phyloP scores from a whole-genome alignment of 306 rosid species.

The Vigna radiata region DNA sequence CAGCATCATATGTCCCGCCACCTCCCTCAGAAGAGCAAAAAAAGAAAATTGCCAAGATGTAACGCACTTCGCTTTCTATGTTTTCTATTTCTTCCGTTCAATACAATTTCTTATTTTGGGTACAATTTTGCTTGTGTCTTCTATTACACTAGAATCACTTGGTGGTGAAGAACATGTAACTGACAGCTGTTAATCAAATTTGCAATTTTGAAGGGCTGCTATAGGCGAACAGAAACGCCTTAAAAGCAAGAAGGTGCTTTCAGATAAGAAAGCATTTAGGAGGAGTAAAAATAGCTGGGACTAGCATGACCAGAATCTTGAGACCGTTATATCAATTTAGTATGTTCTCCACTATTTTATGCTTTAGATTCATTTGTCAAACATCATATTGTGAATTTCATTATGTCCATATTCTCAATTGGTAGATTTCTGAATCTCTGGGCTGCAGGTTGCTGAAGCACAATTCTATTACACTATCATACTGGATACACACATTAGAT shows the following conservation, averaged over 20 bases:
- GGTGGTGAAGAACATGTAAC: conserved; percentile 25
- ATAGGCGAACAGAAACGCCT: conserved; percentile 93
- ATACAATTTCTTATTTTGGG: conserved; percentile 12
- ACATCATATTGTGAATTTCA: conserved; percentile 5
- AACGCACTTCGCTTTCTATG: conserved; percentile 40
- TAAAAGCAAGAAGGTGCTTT: conserved; percentile 85
- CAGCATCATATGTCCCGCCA: conserved; percentile 95
- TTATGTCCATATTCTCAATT: conserved; percentile 5
- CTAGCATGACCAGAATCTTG: conserved; percentile 41
- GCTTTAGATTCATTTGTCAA: conserved; percentile 31
- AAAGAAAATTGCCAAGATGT: conserved; percentile 93
- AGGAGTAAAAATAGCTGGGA: conserved; percentile 90
- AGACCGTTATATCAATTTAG: conserved; percentile 31
- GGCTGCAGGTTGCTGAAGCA: conserved; percentile 36
- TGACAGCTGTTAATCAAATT: conserved; percentile 38
- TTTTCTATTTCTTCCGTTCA: conserved; percentile 25
- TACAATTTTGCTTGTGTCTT: conserved; percentile 14
- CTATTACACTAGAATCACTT: conserved; percentile 22
- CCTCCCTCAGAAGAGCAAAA: conserved; percentile 98
- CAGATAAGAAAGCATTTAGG: conserved; percentile 83
- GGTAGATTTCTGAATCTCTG: conserved; percentile 19
- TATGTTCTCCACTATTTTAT: conserved; percentile 42
- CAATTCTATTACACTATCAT: conserved; percentile 29
- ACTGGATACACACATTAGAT: conserved; percentile 18
- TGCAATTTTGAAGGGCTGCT: conserved; percentile 72